Base-by-base conservation (phyloP, 805 yeast genomes). In the Yarrowia sp. region DNA sequence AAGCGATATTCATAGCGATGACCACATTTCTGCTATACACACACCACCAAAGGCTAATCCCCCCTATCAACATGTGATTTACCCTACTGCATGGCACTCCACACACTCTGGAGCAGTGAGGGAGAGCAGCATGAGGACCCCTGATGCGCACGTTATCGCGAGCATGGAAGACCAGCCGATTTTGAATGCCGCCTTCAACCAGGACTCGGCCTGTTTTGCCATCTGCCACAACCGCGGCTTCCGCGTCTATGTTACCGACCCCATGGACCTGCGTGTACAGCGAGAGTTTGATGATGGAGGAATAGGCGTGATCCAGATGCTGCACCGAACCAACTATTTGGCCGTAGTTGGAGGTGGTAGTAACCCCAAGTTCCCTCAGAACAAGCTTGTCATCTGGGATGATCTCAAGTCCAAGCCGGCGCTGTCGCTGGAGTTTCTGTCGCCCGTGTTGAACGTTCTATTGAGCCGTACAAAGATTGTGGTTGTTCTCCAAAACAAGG, bases 261-360 rank as follows among this genome's bases (percentile, higher is more conserved):
- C 99, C 4, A 81, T 92, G 78, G 95, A 88, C 66, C 75, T 85
- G 66, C 79, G 92, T 67, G 92, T 88, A 65, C 81, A 83, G 70
- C 78, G 92, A 66, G 80, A 77, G 61, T 75, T 75, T 59, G 71
- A 70, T 22, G 78, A 76, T 62, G 78, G 79, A 4, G 97, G 97
- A 0, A 85, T 92, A 26, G 96, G 95, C 1, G 78, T 81, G 35
- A 84, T 89, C 1, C 79, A 87, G 49, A 90, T 93, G 96, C 85
- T 93, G 6, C 89, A 91, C 73, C 82, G 97, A 46, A 92, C 98
- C 0, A 93, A 93, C 76, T 92, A 92, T 73, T 80, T 93, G 62
- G 97, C 93, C 0, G 76, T 95, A 46, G 90, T 92, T 0, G 97
- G 98, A 0, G 97, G 97, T 17, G 97, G 97, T 1, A 81, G 82